Evolutionary conservation across 1,284 basidiomycete genomes (phyloP), one percentile per base, ranked within the genome.

Genomic region (Cronartium quercuum): DNA sequence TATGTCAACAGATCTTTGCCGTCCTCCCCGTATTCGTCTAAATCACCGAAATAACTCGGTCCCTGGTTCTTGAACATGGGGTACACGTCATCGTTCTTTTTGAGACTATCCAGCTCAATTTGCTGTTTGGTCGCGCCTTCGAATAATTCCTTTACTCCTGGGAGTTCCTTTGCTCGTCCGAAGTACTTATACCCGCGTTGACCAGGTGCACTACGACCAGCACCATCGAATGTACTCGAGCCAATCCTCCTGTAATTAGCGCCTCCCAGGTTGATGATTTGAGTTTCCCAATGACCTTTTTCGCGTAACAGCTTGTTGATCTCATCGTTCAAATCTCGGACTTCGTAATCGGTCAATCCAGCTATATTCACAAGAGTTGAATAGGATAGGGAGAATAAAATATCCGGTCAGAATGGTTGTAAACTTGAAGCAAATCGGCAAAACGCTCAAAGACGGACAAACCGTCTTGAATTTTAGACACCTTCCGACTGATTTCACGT

Each of bases 161-260:
- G 96, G 4, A 98, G 85, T 69, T 98, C 96, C 80, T 94, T 95
- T 3, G 95, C 94, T 38, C 95, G 88, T 66, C 95, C 96, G 83
- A 98, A 98, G 83, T 98, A 98, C 92, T 98, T 98, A 87, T 98
- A 98, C 71, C 94, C 95, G 78, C 96, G 91, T n/a, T 91, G 95
- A 0, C 94, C 93, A 0, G 94, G 93, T 0, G 97, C 92, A 82
- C 96, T 93, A 80, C 91, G 91, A 18, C 93, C 92, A 78, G 94
- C 93, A 77, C 94, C 93, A 80, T 97, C 91, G 77, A 91, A 80
- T 91, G 96, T 95, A 65, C 90, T 88, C 5, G 91, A 89, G 38
- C 83, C 81, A 80, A 91, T 94, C 66, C 94, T 85, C 80, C 91
- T 87, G 81, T 98, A 98, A 81, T 98, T 98, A 35, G 95, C 96